Conservation (phyloP, 2,329 filamentous ascomycete genomes). For the Ascochyta rabiei region DNA sequence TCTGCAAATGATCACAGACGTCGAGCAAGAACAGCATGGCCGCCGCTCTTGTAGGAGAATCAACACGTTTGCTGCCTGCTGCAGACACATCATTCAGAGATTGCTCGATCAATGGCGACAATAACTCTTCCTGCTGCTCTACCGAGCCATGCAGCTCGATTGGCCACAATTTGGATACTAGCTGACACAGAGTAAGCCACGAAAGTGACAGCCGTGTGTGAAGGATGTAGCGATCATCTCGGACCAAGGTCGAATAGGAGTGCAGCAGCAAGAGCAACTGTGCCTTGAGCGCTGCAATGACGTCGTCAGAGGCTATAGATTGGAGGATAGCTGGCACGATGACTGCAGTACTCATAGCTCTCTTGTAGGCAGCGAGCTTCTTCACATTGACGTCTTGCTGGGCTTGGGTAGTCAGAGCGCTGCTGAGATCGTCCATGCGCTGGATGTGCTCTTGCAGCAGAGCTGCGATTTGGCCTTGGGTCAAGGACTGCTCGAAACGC, state of each 20-base stretch:
- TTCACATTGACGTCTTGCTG: constrained; percentile 25
- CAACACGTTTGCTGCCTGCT: constrained; percentile 18
- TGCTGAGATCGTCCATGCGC: constrained; percentile 25
- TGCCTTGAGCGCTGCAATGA: constrained; percentile 25
- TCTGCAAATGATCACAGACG: constrained; percentile 32
- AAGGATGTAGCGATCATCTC: constrained; percentile 25
- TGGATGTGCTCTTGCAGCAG: constrained; percentile 38
- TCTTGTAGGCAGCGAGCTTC: constrained; percentile 29
- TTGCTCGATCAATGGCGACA: constrained; percentile 36
- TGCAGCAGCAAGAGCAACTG: constrained; percentile 32
- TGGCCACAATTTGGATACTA: constrained; percentile 40
- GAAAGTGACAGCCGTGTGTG: constrained; percentile 24
- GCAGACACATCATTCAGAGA: constrained; percentile 31
- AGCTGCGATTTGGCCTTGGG: constrained; percentile 38
- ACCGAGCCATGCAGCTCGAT: constrained; percentile 35
- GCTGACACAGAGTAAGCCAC: constrained; percentile 40
- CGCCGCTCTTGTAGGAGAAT: constrained; percentile 27
- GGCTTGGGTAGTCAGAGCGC: constrained; percentile 16
- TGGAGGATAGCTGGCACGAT: constrained; percentile 37
- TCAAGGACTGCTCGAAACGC: constrained; percentile 42
- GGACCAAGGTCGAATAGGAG: constrained; percentile 29
- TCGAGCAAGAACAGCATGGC: constrained; percentile 39
- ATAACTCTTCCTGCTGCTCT: constrained; percentile 28
- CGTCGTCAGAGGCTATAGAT: constrained; percentile 34
- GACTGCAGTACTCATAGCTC: constrained; percentile 36